phyloP scores from a whole-genome alignment of 2,329 filamentous ascomycete genomes.

The Fusarium brevicatenulatum region DNA sequence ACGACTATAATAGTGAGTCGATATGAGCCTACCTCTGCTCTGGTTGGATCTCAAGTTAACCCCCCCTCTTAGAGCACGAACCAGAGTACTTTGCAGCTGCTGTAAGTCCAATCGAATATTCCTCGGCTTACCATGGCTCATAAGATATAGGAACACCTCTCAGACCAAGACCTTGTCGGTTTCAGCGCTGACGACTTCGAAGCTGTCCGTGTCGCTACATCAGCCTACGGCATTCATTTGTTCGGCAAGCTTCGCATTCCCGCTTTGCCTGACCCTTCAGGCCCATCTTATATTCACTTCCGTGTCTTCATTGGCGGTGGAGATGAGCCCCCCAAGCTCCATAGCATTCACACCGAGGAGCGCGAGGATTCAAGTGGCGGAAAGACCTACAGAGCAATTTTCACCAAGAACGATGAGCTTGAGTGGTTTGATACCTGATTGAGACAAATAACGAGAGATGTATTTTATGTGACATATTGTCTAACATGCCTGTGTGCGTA shows the following conservation, averaged over 20 bases:
- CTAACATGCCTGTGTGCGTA: slow-evolving; percentile 4
- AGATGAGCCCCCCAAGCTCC: slow-evolving; percentile 80
- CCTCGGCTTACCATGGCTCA: not conserved
- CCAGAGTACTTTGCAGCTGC: slow-evolving; percentile 65
- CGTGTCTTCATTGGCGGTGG: slow-evolving; percentile 90
- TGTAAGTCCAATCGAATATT: slow-evolving; percentile 36
- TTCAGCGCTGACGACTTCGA: slow-evolving; percentile 83
- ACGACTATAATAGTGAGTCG: slow-evolving; percentile 55
- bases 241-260: slow-evolving; percentile 75
- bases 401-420: slow-evolving; percentile 88
- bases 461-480: slow-evolving; percentile 2
- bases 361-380: slow-evolving; percentile 91
- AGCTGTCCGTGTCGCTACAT: slow-evolving; percentile 91
- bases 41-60: slow-evolving; percentile 5
- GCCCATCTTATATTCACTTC: slow-evolving; percentile 81
- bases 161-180: slow-evolving; percentile 89
- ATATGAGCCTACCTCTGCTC: not conserved
- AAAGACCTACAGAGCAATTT: slow-evolving; percentile 93
- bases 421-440: slow-evolving; percentile 64
- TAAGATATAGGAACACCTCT: slow-evolving; percentile 19
- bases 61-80: slow-evolving; percentile 58
- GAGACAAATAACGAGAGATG: slow-evolving; percentile 19
- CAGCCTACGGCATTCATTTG: slow-evolving; percentile 80
- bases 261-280: slow-evolving; percentile 55
- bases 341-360: slow-evolving; percentile 93